Conservation (phyloP, 306 rosid genomes). For the Prunus mongolica region DNA sequence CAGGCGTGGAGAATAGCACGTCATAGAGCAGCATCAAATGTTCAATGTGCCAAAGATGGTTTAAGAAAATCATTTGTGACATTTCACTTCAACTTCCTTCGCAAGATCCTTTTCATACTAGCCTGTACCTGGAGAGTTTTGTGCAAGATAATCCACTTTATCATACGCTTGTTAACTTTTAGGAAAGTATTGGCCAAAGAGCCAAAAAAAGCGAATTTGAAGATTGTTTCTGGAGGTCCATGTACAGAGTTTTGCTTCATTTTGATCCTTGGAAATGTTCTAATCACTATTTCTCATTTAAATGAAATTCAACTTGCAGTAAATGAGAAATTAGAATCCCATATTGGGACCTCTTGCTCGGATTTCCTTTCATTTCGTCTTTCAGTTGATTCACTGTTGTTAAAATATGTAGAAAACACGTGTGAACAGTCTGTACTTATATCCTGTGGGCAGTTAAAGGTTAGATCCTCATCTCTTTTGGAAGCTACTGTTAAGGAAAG, state of each 20-base stretch:
- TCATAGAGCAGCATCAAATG: conserved; percentile 56
- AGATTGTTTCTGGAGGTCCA: conserved; percentile 30
- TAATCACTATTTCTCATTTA: conserved; percentile 39
- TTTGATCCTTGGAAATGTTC: conserved; percentile 61
- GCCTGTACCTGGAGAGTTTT: conserved; percentile 44
- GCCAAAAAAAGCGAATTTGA: conserved; percentile 37
- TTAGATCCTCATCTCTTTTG: conserved; percentile 41
- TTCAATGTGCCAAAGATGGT: conserved; percentile 24
- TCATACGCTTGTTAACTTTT: conserved; percentile 27
- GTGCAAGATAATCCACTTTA: conserved; percentile 24
- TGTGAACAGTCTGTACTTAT: conserved; percentile 60
- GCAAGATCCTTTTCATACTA: conserved; percentile 31
- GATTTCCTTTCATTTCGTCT: conserved; percentile 42
- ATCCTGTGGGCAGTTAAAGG: conserved; percentile 70
- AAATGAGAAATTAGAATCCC: conserved; percentile 49
- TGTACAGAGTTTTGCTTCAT: conserved; percentile 41
- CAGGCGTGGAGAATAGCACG: conserved; percentile 82
- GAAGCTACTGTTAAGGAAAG: conserved; percentile 24
- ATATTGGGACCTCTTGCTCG: conserved; percentile 41
- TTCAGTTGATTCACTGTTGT: conserved; percentile 43
- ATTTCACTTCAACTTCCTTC: conserved; percentile 29
- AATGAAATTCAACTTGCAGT: conserved; percentile 47
- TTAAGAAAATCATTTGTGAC: conserved; percentile 16
- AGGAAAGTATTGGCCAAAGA: conserved; percentile 29
- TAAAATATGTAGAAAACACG: conserved; percentile 40